Percentiles rank a stretch among this genome's conserved stretches.
phyloP scores from a whole-genome alignment of 192 early-diverging fungal genomes.

The Dispira parvispora region DNA sequence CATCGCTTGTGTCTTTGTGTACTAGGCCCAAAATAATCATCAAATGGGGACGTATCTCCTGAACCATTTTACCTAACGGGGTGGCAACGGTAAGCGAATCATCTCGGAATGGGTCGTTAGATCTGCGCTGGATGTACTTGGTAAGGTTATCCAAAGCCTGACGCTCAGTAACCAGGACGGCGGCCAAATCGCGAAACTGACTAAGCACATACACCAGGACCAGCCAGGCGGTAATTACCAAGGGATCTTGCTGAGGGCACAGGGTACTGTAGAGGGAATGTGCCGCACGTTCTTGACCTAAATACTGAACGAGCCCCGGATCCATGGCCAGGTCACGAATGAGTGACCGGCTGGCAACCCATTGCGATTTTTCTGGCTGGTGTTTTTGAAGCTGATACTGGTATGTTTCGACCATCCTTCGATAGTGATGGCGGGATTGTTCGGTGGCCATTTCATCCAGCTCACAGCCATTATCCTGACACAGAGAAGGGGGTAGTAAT shows the following conservation, averaged over 20 bases:
- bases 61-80: too few species aligned
- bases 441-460: background rate
- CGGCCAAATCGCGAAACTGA: background rate
- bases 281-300: background rate
- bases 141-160: conserved; percentile 7
- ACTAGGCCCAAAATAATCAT: too few species aligned
- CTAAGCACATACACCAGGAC: background rate
- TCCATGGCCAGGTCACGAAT: conserved; percentile 1
- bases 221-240: conserved; percentile 1
- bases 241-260: background rate
- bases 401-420: background rate
- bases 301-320: background rate
- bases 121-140: conserved; percentile 2
- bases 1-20: too few species aligned
- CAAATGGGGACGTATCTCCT: too few species aligned
- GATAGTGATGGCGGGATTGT: background rate
- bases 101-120: background rate
- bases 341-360: background rate
- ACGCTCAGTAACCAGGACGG: background rate
- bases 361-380: background rate
- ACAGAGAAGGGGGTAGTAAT: too few species aligned
- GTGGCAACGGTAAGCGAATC: too few species aligned
- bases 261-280: conserved; percentile 2
- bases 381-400: background rate
- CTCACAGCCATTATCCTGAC: too few species aligned